Evolutionary conservation across 331 rosid species (phyloP), one percentile per base, ranked within the genome.

Genomic region (Malus hybrid): DNA sequence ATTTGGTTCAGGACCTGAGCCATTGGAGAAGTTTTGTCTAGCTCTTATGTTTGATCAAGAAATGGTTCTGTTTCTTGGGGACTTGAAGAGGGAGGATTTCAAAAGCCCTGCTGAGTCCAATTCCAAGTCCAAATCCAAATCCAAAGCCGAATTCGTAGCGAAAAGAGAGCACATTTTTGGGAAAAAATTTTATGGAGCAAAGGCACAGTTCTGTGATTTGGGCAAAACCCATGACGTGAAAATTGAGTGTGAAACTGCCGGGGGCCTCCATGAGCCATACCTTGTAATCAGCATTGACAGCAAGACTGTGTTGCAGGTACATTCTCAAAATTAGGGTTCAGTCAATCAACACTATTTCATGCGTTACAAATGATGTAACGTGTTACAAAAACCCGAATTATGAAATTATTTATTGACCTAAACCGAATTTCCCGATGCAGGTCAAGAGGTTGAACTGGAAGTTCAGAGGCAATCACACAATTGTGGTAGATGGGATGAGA

Each of bases 371-470:
- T 6, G 2, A 50, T 7, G 15, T 50, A 50, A 50, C 0, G n/a
- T 24, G 24, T 24, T 1, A 24, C 24, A 24, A 24, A 24, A 24
- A 24, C 24, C 24, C 24, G 24, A 24, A 24, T 24, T 24, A 42
- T 42, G 14, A 42, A 11, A 44, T 6, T 52, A 52, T 52, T 18
- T 52, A 52, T 52, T 2, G 22, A 18, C 59, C 59, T 54, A 54
- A 54, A 54, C 59, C 24, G 24, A 24, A 54, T 54, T 54, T 54
- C 22, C 92, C 85, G 81, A 87, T 92, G 86, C 80, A 87, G 82
- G 90, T 92, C 70, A 90, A 88, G 90, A 48, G 89, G 74, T 76
- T 92, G 55, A 92, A 83, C 67, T 92, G 96, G 97, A 92, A 92
- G 74, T 92, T 92, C 75, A 75, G 96, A 31, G 97, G 97, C 1